These are phyloP conservation scores for Cytospora chrysosperma DNA, from an alignment of 2,329 filamentous ascomycete genomes.

Conservation along the genomic window DNA sequence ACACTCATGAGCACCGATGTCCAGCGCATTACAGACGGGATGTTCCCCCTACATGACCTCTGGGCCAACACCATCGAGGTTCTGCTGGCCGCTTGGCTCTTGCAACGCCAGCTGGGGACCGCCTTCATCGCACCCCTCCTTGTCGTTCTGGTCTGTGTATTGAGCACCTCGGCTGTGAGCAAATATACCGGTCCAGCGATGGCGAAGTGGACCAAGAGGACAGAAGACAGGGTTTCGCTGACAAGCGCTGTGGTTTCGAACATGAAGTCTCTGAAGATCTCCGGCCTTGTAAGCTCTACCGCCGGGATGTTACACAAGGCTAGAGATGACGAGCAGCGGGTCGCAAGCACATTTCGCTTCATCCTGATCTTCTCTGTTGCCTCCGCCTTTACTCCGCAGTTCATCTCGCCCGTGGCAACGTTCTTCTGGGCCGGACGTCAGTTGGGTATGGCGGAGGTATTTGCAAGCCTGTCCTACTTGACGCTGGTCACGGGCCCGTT, in stretches of 20 bases:
- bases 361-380: conserved; percentile 21
- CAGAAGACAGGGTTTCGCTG: conserved; percentile 24
- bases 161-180: conserved; percentile 29
- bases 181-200: conserved; percentile 35
- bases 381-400: conserved; percentile 24
- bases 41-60: conserved; percentile 20
- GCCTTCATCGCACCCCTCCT: conserved; percentile 14
- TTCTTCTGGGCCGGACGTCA: conserved; percentile 12
- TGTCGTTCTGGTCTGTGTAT: conserved; percentile 24
- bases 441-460: conserved; percentile 8
- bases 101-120: conserved; percentile 20
- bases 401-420: conserved; percentile 5
- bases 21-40: conserved; percentile 26
- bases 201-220: conserved; percentile 27
- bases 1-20: conserved; percentile 31
- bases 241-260: conserved; percentile 24
- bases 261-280: conserved; percentile 21
- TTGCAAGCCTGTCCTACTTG: conserved; percentile 21
- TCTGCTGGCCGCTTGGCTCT: conserved; percentile 21
- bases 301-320: conserved; percentile 32
- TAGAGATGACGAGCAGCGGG: conserved; percentile 32
- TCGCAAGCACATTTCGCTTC: conserved; percentile 32
- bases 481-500: conserved; percentile 21
- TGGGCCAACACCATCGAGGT: conserved; percentile 26
- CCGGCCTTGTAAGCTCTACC: conserved; percentile 27